These are phyloP conservation scores for Bipolaris cookei DNA, from an alignment of 2,329 filamentous ascomycete genomes.

Conservation along the genomic window DNA sequence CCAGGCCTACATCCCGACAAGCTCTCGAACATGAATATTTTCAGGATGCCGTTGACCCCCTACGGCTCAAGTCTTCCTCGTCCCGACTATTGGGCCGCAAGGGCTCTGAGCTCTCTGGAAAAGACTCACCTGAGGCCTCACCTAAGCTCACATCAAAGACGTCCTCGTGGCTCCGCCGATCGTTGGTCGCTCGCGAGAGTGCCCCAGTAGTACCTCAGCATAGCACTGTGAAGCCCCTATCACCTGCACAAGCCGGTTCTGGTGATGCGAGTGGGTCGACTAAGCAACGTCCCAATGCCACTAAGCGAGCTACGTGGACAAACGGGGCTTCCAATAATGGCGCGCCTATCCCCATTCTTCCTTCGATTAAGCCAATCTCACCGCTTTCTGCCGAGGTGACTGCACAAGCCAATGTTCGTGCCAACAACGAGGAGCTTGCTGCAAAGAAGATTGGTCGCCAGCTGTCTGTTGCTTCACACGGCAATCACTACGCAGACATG, in stretches of 20 bases:
- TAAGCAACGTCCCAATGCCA: conserved; percentile 64
- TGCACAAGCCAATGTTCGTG: conserved; percentile 78
- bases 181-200: conserved; percentile 79
- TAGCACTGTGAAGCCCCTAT: conserved; percentile 50
- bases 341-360: conserved; percentile 93
- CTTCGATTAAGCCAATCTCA: conserved; percentile 91
- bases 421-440: conserved; percentile 67
- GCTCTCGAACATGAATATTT: conserved; percentile 98
- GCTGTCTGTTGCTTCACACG: conserved; percentile 87
- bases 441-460: conserved; percentile 94
- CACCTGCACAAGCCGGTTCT: conserved; percentile 53
- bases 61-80: conserved; percentile 88
- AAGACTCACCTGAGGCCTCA: conserved; percentile 61
- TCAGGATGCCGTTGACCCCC: conserved; percentile 84
- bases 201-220: conserved; percentile 64
- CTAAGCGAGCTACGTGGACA: conserved; percentile 92
- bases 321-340: conserved; percentile 76
- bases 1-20: conserved; percentile 86
- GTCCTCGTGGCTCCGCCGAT: conserved; percentile 93
- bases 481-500: conserved; percentile 89
- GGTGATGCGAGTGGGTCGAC: conserved; percentile 52
- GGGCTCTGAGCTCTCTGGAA: conserved; percentile 78
- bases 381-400: conserved; percentile 94
- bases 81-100: conserved; percentile 87
- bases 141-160: conserved; percentile 76